A percentile compares a stretch with the other conserved stretches of the same genome.
These are phyloP conservation scores for Yamadazyma songkhlaensis DNA, from an alignment of 1,139 yeast genomes.

Conservation along the genomic window DNA sequence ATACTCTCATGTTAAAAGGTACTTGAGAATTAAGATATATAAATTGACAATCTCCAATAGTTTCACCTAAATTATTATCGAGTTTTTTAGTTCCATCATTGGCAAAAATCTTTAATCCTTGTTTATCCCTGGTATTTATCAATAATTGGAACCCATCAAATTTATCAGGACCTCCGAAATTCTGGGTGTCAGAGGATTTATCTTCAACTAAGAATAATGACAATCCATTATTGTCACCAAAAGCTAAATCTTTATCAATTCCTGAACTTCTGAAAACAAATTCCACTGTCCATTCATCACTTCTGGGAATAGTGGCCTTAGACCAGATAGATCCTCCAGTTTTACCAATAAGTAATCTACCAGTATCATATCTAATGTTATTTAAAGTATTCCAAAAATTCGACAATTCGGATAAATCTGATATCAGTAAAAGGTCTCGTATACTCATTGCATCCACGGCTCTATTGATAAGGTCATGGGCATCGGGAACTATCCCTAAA, in stretches of 20 bases:
- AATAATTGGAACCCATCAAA: conserved; percentile 64
- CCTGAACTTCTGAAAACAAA: conserved; percentile 61
- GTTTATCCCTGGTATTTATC: conserved; percentile 46
- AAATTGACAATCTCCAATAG: conserved; percentile 57
- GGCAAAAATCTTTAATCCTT: conserved; percentile 54
- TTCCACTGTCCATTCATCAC: conserved; percentile 58
- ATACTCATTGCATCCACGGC: conserved; percentile 21
- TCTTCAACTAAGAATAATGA: conserved; percentile 45
- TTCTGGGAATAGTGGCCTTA: conserved; percentile 26
- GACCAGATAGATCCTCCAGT: conserved; percentile 53
- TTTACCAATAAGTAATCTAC: conserved; percentile 38
- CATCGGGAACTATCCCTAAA: conserved; percentile 3
- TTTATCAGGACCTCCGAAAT: conserved; percentile 49
- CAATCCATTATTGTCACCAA: conserved; percentile 41
- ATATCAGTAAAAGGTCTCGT: conserved; percentile 29
- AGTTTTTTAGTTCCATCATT: conserved; percentile 51
- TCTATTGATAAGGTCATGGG: not conserved
- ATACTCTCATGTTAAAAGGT: conserved; percentile 64
- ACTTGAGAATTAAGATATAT: conserved; percentile 65
- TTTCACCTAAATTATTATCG: conserved; percentile 21
- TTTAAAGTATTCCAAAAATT: conserved; percentile 30
- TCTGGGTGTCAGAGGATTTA: conserved; percentile 21
- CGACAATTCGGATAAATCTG: conserved; percentile 21
- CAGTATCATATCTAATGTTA: conserved; percentile 31
- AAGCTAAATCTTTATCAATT: conserved; percentile 23